phyloP scores from a whole-genome alignment of 495 filamentous ascomycete genomes.

The Aspergillus asperescens region DNA sequence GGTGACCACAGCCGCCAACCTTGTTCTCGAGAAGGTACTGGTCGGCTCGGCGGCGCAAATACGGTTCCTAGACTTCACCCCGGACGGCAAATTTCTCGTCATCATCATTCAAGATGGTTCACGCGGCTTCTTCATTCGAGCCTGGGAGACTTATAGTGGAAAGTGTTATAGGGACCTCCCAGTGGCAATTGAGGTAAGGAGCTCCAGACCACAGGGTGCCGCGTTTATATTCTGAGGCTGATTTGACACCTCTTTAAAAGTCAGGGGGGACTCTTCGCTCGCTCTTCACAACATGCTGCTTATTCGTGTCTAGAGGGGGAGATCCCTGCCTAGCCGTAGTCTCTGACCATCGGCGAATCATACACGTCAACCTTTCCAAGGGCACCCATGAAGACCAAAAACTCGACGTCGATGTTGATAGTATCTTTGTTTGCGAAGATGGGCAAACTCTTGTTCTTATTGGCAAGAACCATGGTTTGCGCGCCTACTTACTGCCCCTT shows the following conservation, averaged over 20 bases:
- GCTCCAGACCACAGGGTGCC: no score
- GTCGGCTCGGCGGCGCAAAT: constrained; percentile 10
- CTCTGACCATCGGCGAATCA: not conserved
- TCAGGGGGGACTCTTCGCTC: not conserved
- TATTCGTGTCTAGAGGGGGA: not conserved
- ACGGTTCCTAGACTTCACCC: constrained; percentile 13
- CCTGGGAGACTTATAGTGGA: constrained; percentile 9
- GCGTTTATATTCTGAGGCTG: not conserved
- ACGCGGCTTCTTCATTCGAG: constrained; percentile 1
- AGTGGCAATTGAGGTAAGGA: constrained; percentile 10
- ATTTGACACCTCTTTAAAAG: not conserved
- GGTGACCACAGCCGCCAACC: not conserved
- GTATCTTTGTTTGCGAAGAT: constrained; percentile 16
- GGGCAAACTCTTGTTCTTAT: constrained; percentile 9
- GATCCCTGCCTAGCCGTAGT: not conserved
- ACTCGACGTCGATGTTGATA: not conserved
- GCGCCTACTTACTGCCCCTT: constrained; percentile 11
- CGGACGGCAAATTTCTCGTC: constrained; percentile 10
- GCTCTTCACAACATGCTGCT: not conserved
- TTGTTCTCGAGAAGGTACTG: not conserved
- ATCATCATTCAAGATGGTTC: constrained; percentile 9
- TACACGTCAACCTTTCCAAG: not conserved
- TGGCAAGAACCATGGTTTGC: constrained; percentile 9
- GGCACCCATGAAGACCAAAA: not conserved
- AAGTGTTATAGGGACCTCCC: not conserved